Conservation (phyloP, 345 rosid genomes). For the Mangifera indica region DNA sequence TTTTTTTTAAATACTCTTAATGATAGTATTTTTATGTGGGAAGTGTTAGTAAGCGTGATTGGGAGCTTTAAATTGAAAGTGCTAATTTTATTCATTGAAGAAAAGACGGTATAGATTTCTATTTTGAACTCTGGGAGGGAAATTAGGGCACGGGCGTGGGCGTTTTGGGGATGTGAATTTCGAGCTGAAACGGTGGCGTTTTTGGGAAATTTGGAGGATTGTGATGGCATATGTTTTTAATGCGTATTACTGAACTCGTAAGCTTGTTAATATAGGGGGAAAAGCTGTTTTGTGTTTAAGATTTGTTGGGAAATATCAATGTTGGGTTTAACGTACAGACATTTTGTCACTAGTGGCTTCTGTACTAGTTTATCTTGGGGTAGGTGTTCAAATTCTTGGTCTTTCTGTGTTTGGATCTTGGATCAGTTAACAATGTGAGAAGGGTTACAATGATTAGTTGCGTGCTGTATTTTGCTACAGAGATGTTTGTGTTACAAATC, state of each 20-base stretch:
- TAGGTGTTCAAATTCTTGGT: too few relatives aligned
- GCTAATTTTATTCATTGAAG: neutral
- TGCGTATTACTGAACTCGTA: neutral
- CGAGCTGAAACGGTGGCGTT: neutral
- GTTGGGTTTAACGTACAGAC: neutral
- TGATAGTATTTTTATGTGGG: neutral
- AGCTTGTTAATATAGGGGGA: too few relatives aligned
- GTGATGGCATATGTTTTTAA: neutral
- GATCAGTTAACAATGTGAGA: too few relatives aligned
- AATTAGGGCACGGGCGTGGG: conserved; percentile 17
- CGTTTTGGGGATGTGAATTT: conserved; percentile 4
- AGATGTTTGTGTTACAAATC: too few relatives aligned
- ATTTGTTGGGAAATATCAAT: neutral
- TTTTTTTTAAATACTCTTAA: neutral
- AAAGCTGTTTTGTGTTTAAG: neutral
- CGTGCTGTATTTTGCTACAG: too few relatives aligned
- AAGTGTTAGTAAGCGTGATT: neutral
- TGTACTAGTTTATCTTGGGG: too few relatives aligned
- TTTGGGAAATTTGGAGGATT: neutral
- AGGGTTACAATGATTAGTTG: too few relatives aligned
- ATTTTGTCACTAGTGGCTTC: too few relatives aligned
- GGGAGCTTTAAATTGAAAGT: neutral
- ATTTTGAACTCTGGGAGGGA: neutral
- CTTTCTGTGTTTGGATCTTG: too few relatives aligned
- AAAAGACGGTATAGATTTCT: neutral